Conservation (phyloP, 345 rosid species). For the Salix exigua region DNA sequence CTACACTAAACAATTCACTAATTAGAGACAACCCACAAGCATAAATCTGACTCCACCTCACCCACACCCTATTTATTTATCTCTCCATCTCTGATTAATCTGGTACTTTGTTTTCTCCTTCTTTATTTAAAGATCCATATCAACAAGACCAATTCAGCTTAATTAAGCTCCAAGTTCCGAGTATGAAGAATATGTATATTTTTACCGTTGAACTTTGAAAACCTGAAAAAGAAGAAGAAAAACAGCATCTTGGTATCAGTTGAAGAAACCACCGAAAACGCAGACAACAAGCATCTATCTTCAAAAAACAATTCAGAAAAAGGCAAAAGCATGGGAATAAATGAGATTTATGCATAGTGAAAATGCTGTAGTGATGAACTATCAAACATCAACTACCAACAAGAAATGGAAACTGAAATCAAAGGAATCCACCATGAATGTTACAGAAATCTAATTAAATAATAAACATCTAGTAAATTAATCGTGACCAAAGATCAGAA, state of each 20-base stretch:
- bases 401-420: constrained; percentile 40
- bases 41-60: constrained; percentile 49
- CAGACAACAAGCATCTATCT: constrained; percentile 77
- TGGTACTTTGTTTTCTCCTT: constrained; percentile 22
- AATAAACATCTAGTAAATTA: constrained; percentile 4
- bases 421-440: constrained; percentile 42
- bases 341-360: constrained; percentile 31
- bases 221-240: constrained; percentile 65
- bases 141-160: constrained; percentile 21
- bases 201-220: constrained; percentile 55
- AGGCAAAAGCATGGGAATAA: constrained; percentile 28
- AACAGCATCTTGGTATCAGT: constrained; percentile 87
- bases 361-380: constrained; percentile 18
- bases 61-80: constrained; percentile 25
- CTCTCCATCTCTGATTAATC: constrained; percentile 27
- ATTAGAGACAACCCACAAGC: constrained; percentile 40
- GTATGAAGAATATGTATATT: constrained; percentile 14
- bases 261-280: constrained; percentile 62
- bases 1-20: constrained; percentile 44
- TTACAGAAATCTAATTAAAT: constrained; percentile 30
- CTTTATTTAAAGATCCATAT: constrained; percentile 26
- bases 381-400: constrained; percentile 43
- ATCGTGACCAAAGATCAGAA: constrained; percentile 12
- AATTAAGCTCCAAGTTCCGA: constrained; percentile 58
- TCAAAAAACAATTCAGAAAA: background rate